phyloP scores from a whole-genome alignment of 495 filamentous ascomycete genomes.

The Podospora appendiculata region DNA sequence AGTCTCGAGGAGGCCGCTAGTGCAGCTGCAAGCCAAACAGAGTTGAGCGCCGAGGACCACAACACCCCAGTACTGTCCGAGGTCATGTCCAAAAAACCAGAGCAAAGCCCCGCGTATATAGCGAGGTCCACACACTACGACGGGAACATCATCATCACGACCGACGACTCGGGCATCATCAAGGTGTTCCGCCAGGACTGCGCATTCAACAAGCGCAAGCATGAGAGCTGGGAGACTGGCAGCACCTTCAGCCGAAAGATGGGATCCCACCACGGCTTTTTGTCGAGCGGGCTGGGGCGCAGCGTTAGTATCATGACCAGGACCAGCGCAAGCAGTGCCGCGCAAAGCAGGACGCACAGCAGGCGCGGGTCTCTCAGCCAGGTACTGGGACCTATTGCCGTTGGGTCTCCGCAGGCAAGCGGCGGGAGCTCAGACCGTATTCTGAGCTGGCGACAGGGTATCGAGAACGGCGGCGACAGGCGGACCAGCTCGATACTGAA shows the following conservation, averaged over 20 bases:
- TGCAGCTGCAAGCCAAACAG: slow-evolving; percentile 20
- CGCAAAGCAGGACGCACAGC: slow-evolving; percentile 48
- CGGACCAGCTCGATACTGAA: slow-evolving; percentile 21
- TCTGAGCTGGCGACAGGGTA: slow-evolving; percentile 80
- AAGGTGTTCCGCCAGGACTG: slow-evolving; percentile 95
- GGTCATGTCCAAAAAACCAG: slow-evolving; percentile 29
- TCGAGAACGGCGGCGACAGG: slow-evolving; percentile 36
- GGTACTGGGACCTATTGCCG: slow-evolving; percentile 6
- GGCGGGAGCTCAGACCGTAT: slow-evolving; percentile 66
- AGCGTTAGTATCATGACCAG: slow-evolving; percentile 53
- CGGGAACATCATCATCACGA: slow-evolving; percentile 88
- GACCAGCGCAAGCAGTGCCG: slow-evolving; percentile 43
- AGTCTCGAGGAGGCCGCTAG: slow-evolving; percentile 56
- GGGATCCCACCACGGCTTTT: slow-evolving; percentile 28
- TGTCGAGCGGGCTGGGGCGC: slow-evolving; percentile 47
- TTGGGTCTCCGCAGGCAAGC: slow-evolving; percentile 27
- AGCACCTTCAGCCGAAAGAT: slow-evolving; percentile 73
- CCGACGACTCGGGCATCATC: slow-evolving; percentile 80
- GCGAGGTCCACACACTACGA: slow-evolving; percentile 66
- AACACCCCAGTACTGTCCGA: slow-evolving; percentile 7
- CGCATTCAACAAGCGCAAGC: slow-evolving; percentile 52
- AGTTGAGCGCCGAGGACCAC: slow-evolving; percentile 21
- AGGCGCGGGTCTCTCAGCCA: slow-evolving; percentile 44
- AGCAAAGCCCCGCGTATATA: slow-evolving; percentile 56
- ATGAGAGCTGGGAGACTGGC: slow-evolving; percentile 60